Evolutionary conservation across 2,329 filamentous ascomycete species (phyloP).

Genomic region (Diaporthe longicolla): DNA sequence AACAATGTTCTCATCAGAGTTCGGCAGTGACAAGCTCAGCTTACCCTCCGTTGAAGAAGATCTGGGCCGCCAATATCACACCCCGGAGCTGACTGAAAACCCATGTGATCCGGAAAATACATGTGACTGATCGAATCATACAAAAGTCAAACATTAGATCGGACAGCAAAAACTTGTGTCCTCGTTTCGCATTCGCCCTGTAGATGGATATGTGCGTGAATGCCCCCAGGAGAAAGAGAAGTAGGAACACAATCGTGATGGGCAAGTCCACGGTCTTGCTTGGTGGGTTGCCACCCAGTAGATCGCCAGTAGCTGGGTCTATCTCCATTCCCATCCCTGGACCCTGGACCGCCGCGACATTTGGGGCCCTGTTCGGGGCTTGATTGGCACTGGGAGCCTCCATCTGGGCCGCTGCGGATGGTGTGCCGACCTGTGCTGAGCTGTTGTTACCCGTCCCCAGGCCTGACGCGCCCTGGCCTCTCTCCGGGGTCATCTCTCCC

Average conservation of each 20-base stretch:
- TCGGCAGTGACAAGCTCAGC: conserved; percentile 7
- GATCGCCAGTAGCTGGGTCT: conserved; percentile 34
- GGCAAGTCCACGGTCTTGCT: conserved; percentile 44
- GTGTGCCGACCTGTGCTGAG: neutral
- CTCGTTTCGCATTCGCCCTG: conserved; percentile 49
- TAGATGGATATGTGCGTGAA: conserved; percentile 47
- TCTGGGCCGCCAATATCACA: conserved; percentile 52
- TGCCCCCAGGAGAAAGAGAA: conserved; percentile 46
- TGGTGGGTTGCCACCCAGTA: conserved; percentile 39
- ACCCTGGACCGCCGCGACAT: neutral
- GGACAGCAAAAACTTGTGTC: conserved; percentile 57
- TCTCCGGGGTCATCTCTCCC: neutral
- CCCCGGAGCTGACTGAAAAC: conserved; percentile 47
- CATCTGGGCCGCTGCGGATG: conserved; percentile 4
- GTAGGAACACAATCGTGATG: conserved; percentile 46
- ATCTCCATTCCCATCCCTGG: neutral
- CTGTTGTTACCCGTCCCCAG: neutral
- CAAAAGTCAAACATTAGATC: conserved; percentile 55
- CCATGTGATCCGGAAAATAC: conserved; percentile 55
- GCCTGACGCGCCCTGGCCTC: neutral
- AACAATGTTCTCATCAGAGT: neutral
- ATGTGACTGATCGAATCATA: conserved; percentile 52
- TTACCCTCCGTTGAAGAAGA: conserved; percentile 55
- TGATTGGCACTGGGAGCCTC: conserved; percentile 16
- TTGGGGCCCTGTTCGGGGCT: neutral